Evolutionary conservation across 2,329 filamentous ascomycete species (phyloP).

Genomic region (Rhexocercosporidium sp.): DNA sequence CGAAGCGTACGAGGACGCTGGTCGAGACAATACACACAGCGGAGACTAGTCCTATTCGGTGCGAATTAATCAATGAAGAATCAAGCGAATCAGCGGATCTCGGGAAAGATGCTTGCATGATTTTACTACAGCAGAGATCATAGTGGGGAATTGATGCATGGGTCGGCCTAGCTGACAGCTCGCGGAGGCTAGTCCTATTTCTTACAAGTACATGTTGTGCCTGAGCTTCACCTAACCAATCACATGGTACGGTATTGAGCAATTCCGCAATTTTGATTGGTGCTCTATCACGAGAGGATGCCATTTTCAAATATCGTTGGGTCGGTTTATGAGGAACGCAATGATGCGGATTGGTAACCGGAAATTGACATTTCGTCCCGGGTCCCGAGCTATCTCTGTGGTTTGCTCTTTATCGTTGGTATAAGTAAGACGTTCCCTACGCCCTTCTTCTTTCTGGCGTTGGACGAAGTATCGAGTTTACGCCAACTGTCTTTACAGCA

Average conservation of each 20-base stretch:
- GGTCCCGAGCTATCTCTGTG: background rate
- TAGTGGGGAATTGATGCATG: conserved; percentile 1
- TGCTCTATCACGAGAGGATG: background rate
- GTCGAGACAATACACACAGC: background rate
- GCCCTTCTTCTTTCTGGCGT: background rate
- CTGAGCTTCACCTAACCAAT: background rate
- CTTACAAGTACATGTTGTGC: background rate
- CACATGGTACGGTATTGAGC: background rate
- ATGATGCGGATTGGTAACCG: background rate
- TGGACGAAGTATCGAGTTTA: background rate
- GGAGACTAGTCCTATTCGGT: conserved; percentile 26
- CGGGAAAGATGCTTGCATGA: background rate
- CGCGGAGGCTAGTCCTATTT: conserved; percentile 34
- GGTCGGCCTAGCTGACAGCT: conserved; percentile 10
- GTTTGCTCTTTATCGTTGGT: background rate
- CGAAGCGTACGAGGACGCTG: background rate
- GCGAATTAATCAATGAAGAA: background rate
- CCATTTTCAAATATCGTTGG: background rate
- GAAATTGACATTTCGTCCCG: background rate
- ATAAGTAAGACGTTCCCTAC: conserved; percentile 3
- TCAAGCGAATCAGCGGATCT: background rate
- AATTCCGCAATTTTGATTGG: background rate
- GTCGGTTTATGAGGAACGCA: background rate
- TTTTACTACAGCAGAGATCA: background rate
- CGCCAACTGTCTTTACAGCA: background rate